Evolutionary conservation across 495 filamentous ascomycete species (phyloP).

Genomic region (Xylaria cubensis): DNA sequence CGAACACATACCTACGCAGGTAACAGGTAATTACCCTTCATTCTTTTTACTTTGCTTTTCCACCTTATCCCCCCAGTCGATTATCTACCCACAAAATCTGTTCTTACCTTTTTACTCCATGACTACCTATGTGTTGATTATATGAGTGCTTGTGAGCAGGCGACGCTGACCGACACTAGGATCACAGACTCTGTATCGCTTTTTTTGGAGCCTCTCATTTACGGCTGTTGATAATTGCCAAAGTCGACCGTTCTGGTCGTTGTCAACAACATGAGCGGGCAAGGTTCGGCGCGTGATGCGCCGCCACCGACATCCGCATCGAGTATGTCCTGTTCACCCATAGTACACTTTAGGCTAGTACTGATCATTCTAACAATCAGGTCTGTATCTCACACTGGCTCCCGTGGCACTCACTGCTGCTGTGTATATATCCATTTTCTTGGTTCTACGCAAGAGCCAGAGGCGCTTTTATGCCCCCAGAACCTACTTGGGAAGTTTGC

Average conservation of each 20-base stretch:
- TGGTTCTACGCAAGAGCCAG: conserved; percentile 75
- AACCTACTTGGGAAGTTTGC: conserved; percentile 81
- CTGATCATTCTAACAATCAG: conserved; percentile 30
- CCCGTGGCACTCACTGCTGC: conserved; percentile 70
- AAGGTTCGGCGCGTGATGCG: conserved; percentile 27
- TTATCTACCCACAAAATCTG: background rate
- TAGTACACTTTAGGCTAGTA: background rate
- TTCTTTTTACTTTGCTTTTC: background rate
- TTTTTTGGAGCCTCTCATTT: background rate
- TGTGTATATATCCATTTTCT: conserved; percentile 73
- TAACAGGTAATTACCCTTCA: conserved; percentile 7
- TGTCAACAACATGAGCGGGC: conserved; percentile 38
- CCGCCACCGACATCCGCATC: conserved; percentile 29
- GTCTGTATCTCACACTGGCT: conserved; percentile 62
- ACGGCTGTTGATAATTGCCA: background rate
- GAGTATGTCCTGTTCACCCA: conserved; percentile 27
- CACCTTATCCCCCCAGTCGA: background rate
- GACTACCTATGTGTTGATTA: background rate
- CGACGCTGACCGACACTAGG: background rate
- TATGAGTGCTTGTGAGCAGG: background rate
- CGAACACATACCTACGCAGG: background rate
- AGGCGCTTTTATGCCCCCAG: conserved; percentile 85
- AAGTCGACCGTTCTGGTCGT: background rate
- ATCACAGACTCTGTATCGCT: background rate
- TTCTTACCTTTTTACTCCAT: background rate